A percentile compares a stretch with the other conserved stretches of the same genome.
These are phyloP conservation scores for Aspergillus sp. DNA, from an alignment of 2,329 filamentous ascomycete species.

Conservation along the genomic window DNA sequence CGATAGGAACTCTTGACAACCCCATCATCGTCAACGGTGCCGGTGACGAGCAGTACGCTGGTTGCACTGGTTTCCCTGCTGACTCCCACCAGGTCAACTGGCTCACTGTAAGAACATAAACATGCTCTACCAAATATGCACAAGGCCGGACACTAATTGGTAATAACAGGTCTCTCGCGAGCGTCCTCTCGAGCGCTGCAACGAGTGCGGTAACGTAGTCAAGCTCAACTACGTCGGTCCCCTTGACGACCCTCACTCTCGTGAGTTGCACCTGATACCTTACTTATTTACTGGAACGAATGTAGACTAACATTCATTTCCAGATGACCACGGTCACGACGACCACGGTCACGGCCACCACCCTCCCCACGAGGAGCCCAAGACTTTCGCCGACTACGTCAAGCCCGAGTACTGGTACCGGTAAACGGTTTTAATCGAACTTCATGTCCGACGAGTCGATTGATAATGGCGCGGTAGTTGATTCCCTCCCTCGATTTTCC, in stretches of 20 bases:
- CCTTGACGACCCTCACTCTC: conserved; percentile 67
- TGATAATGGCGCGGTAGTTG: conserved; percentile 16
- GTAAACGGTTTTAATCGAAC: conserved; percentile 32
- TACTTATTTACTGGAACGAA: conserved; percentile 5
- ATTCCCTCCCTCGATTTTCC: conserved; percentile 5
- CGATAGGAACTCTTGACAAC: conserved; percentile 78
- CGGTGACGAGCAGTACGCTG: conserved; percentile 93
- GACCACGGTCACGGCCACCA: conserved; percentile 42
- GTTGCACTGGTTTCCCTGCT: conserved; percentile 90
- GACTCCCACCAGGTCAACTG: conserved; percentile 90
- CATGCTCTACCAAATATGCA: neutral
- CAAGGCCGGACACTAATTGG: conserved; percentile 20
- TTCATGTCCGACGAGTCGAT: conserved; percentile 16
- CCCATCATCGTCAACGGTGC: conserved; percentile 88
- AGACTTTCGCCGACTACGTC: conserved; percentile 95
- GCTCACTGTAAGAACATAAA: conserved; percentile 68
- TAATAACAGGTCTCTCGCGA: conserved; percentile 71
- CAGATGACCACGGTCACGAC: conserved; percentile 21
- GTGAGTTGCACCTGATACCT: conserved; percentile 28
- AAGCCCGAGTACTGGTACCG: conserved; percentile 88
- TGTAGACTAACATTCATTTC: neutral
- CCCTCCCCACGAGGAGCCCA: conserved; percentile 72
- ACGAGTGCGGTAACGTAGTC: conserved; percentile 93
- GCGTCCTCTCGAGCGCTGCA: conserved; percentile 90
- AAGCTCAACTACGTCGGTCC: conserved; percentile 97